A percentile compares a stretch with the other conserved stretches of the same genome.
Evolutionary conservation across 2,329 filamentous ascomycete genomes (phyloP).

Genomic region (Pseudocercospora musae): DNA sequence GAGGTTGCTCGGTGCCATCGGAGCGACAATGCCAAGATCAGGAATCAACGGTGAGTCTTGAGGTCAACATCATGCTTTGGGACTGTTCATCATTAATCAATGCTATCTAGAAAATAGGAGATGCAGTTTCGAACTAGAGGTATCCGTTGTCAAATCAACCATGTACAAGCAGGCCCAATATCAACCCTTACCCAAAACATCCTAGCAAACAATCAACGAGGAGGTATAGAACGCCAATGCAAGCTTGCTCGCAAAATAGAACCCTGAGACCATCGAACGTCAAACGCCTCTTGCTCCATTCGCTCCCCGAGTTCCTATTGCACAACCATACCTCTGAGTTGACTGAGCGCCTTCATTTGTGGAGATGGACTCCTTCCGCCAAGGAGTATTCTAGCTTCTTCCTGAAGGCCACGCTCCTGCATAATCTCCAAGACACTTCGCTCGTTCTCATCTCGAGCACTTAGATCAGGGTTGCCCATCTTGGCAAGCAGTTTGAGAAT

Average conservation of each 20-base stretch:
- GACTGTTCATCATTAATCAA: background rate
- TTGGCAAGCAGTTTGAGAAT: slow-evolving; percentile 54
- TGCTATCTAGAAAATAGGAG: background rate
- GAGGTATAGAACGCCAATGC: slow-evolving; percentile 3
- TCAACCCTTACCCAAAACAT: background rate
- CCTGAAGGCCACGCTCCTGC: slow-evolving; percentile 56
- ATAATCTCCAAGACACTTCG: slow-evolving; percentile 58
- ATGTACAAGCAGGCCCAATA: background rate
- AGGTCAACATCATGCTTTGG: background rate
- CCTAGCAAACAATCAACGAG: background rate
- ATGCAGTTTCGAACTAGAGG: background rate
- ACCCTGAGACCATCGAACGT: slow-evolving; percentile 2
- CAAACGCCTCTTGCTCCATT: slow-evolving; percentile 4
- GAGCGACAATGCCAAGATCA: background rate
- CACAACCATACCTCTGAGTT: slow-evolving; percentile 16
- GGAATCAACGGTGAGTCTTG: background rate
- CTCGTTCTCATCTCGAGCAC: slow-evolving; percentile 54
- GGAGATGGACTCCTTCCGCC: slow-evolving; percentile 18
- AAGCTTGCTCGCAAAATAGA: background rate
- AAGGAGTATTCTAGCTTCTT: slow-evolving; percentile 36
- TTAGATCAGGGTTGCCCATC: slow-evolving; percentile 51
- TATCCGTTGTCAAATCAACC: background rate
- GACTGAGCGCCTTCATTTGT: slow-evolving; percentile 16
- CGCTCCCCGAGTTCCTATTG: slow-evolving; percentile 2
- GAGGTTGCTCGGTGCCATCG: background rate